These are phyloP conservation scores for Candida sp. DNA, from an alignment of 1,139 yeast genomes.

Conservation along the genomic window DNA sequence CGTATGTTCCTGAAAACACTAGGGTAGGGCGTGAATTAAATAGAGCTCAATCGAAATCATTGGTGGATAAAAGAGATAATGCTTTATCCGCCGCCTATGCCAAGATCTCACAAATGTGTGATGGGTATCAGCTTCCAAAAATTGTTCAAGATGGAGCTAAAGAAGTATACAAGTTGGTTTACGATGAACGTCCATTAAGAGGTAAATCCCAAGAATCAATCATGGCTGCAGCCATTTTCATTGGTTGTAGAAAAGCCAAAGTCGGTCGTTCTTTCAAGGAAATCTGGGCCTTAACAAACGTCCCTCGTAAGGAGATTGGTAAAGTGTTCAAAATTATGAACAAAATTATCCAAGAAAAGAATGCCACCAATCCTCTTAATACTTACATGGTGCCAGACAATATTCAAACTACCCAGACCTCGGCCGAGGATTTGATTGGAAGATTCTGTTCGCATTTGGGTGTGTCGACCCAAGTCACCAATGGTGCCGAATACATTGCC, in stretches of 20 bases:
- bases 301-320: constrained; percentile 93
- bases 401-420: constrained; percentile 82
- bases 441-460: constrained; percentile 97
- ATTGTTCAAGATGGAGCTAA: constrained; percentile 98
- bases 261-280: constrained; percentile 96
- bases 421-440: constrained; percentile 92
- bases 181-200: constrained; percentile 82
- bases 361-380: constrained; percentile 41
- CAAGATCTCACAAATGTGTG: constrained; percentile 93
- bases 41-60: constrained; percentile 82
- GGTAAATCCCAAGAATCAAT: constrained; percentile 93
- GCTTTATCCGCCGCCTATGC: constrained; percentile 89
- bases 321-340: constrained; percentile 82
- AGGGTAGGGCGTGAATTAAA: constrained; percentile 82
- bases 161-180: constrained; percentile 89
- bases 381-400: constrained; percentile 42
- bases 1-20: constrained; percentile 76
- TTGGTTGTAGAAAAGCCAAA: constrained; percentile 93
- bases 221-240: constrained; percentile 94
- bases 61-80: constrained; percentile 84
- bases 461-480: constrained; percentile 76
- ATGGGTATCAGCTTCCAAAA: constrained; percentile 91
- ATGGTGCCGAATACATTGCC: constrained; percentile 93
- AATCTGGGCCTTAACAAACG: constrained; percentile 92
- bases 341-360: constrained; percentile 68